Percentiles rank a stretch among this genome's conserved stretches.
Evolutionary conservation across 2,329 filamentous ascomycete species (phyloP).

Genomic region (Trichoderma asperellum): DNA sequence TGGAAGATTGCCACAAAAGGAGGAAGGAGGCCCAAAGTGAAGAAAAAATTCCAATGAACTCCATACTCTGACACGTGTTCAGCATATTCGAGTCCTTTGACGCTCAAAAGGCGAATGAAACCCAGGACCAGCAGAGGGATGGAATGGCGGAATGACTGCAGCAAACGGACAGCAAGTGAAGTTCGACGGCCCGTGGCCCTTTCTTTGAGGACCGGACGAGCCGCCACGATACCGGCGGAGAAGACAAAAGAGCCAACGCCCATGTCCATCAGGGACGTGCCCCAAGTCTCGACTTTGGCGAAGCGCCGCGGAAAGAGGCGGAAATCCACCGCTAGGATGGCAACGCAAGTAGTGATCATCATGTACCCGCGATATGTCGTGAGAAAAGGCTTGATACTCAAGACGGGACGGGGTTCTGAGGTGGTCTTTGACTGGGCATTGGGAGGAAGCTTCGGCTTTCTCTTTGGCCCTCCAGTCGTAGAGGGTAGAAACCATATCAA

Average conservation of each 20-base stretch:
- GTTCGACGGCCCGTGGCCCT: constrained; percentile 55
- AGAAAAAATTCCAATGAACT: constrained; percentile 99
- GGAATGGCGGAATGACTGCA: constrained; percentile 74
- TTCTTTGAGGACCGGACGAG: constrained; percentile 76
- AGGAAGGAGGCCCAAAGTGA: constrained; percentile 85
- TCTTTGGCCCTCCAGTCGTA: constrained; percentile 41
- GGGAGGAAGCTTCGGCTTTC: constrained; percentile 54
- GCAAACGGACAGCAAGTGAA: constrained; percentile 61
- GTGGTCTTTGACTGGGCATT: constrained; percentile 43
- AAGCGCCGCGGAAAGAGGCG: constrained; percentile 89
- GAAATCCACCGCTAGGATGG: constrained; percentile 97
- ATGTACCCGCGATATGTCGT: constrained; percentile 90
- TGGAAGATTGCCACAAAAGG: constrained; percentile 88
- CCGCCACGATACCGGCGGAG: constrained; percentile 87
- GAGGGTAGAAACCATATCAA: constrained; percentile 61
- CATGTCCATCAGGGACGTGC: constrained; percentile 97
- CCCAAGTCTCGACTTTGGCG: constrained; percentile 99
- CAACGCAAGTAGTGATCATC: constrained; percentile 86
- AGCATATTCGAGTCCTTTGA: constrained; percentile 93
- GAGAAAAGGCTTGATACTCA: constrained; percentile 88
- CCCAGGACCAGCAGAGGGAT: constrained; percentile 82
- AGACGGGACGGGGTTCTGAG: constrained; percentile 41
- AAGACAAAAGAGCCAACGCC: constrained; percentile 98
- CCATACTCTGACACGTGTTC: constrained; percentile 98
- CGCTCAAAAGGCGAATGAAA: constrained; percentile 77